phyloP scores from a whole-genome alignment of 306 rosid species.

The Begonia loranthoides region DNA sequence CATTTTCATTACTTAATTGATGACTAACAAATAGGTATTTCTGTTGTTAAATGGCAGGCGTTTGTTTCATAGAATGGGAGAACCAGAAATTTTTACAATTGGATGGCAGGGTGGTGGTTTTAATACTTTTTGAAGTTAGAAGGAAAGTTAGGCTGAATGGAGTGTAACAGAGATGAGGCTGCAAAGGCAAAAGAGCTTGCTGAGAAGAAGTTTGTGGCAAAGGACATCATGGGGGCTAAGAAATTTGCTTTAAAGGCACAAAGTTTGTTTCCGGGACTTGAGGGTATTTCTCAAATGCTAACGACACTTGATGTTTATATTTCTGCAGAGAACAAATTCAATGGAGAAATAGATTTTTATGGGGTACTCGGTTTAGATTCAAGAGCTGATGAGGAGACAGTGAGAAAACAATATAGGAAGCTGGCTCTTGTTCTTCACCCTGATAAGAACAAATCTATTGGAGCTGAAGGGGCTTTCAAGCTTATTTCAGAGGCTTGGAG shows the following conservation, averaged over 20 bases:
- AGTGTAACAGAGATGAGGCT: slow-evolving; percentile 93
- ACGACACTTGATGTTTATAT: slow-evolving; percentile 68
- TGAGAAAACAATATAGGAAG: slow-evolving; percentile 68
- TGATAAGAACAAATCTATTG: slow-evolving; percentile 78
- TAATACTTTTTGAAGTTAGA: slow-evolving; percentile 10
- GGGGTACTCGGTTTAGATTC: slow-evolving; percentile 69
- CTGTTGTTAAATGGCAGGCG: no score
- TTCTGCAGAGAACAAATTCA: slow-evolving; percentile 49
- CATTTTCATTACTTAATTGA: no score
- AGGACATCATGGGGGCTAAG: slow-evolving; percentile 56
- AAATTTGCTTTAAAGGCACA: slow-evolving; percentile 84
- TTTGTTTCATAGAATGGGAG: no score
- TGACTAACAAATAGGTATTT: no score
- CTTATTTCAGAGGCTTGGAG: slow-evolving; percentile 85
- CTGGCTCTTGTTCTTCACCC: slow-evolving; percentile 92
- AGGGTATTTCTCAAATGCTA: slow-evolving; percentile 68
- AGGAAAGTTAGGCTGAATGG: slow-evolving; percentile 33
- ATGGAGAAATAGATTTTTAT: slow-evolving; percentile 83
- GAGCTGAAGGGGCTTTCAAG: slow-evolving; percentile 88
- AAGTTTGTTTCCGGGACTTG: slow-evolving; percentile 61
- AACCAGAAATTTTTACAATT: no score
- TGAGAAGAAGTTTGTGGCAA: slow-evolving; percentile 60
- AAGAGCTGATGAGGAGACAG: slow-evolving; percentile 53
- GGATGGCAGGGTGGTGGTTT: no score
- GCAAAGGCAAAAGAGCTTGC: slow-evolving; percentile 70